Base-by-base conservation (phyloP, 2,329 filamentous ascomycete genomes). In the Colletotrichum ledebouriae region DNA sequence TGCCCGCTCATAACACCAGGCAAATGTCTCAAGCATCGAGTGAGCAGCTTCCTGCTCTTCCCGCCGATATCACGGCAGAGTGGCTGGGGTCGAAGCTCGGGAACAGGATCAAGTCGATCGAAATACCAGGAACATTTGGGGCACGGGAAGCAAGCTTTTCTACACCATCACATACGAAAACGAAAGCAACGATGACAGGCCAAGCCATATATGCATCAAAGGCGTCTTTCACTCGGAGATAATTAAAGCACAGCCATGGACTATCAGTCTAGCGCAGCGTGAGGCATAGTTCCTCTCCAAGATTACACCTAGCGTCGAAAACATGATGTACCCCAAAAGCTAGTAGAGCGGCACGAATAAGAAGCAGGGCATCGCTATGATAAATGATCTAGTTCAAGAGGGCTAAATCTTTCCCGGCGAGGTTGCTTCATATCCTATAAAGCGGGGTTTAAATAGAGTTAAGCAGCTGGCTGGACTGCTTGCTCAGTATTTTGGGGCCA, bases 381-480 rank as follows among this genome's bases (percentile, higher is more conserved):
- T 82, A 78, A 73, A 73, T 6, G 79, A 81, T 67, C 73, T 81
- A 2, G 69, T 63, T 0, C 57, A 73, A 3, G 74, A 79, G 17
- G 56, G 46, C 5, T 80, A 76, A 73, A 74, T 75, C 0, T 82
- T 82, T 64, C 72, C 78, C 2, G 62, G 75, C 2, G 77, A 79
- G 44, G 74, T 76, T 22, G 63, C 47, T 20, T 55, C 63, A 5
- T 81, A 77, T 59, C 65, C 78, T 0, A 70, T 79, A 10, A 71
- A 76, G 5, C 75, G 74, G 41, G 78, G 79, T 29, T 70, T 77
- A 64, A 75, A 76, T 33, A 79, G 78, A 6, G 78, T 78, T 17
- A 75, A 77, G 62, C 79, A 82, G 73, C 71, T 83, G 17, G 81
- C 80, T 0, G 76, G 75, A 12, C 73, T 83, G 12, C 81, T 83